These are phyloP conservation scores for Pichia kudriavzevii DNA, from an alignment of 1,139 yeast species.

Conservation along the genomic window DNA sequence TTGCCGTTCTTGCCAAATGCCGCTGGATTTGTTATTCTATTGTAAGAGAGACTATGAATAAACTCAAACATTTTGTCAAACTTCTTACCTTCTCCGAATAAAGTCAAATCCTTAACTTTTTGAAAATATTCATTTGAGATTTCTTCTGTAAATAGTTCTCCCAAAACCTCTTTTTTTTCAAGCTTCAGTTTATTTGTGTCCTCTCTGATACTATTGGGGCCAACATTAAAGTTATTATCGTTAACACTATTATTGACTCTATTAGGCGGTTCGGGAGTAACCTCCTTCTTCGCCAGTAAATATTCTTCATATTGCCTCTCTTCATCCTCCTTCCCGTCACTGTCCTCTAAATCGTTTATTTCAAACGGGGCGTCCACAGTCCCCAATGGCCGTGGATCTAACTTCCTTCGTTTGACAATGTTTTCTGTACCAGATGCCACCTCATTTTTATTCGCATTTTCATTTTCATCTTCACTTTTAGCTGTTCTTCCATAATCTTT, in stretches of 20 bases:
- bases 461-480: not conserved
- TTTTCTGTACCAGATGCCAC: not conserved
- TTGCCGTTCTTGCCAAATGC: not conserved
- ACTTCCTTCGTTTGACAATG: constrained; percentile 4
- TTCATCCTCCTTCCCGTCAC: constrained; percentile 9
- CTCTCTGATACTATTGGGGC: no score
- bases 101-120: no score
- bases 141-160: no score
- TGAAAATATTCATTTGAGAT: no score
- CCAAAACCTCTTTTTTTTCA: no score
- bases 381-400: constrained; percentile 1
- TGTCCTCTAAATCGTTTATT: constrained; percentile 14
- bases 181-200: no score
- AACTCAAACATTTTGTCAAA: constrained; percentile 25
- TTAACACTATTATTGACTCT: not conserved
- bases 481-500: not conserved
- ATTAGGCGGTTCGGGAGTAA: no score
- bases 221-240: no score
- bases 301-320: no score
- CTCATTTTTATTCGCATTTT: constrained; percentile 2
- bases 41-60: constrained; percentile 22
- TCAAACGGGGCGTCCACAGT: constrained; percentile 12
- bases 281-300: no score
- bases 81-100: constrained; percentile 20
- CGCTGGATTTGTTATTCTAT: constrained; percentile 12